These are phyloP conservation scores for Haplosporangium sp. DNA, from an alignment of 371 early-diverging fungal species.

Conservation along the genomic window DNA sequence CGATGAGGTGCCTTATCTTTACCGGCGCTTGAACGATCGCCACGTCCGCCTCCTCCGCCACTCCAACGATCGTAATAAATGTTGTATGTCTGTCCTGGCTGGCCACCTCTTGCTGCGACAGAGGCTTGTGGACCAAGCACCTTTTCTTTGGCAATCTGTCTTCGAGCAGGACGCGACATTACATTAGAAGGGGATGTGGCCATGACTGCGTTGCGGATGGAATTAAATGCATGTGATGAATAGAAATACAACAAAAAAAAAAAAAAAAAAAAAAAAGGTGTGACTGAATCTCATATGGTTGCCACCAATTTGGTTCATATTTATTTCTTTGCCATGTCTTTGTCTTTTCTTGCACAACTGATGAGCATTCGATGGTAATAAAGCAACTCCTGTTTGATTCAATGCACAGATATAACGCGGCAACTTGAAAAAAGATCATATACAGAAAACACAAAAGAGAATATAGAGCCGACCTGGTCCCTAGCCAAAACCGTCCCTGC, in stretches of 20 bases:
- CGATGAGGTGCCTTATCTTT: constrained; percentile 70
- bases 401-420: too few species aligned
- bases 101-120: neutral
- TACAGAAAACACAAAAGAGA: neutral
- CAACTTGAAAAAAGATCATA: neutral
- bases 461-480: neutral
- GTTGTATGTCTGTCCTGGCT: constrained; percentile 66
- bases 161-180: constrained; percentile 39
- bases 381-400: too few species aligned
- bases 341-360: too few species aligned
- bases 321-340: too few species aligned
- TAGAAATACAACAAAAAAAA: too few species aligned
- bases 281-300: too few species aligned
- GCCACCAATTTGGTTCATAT: too few species aligned
- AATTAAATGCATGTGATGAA: too few species aligned
- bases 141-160: constrained; percentile 38
- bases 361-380: too few species aligned
- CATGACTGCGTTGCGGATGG: too few species aligned
- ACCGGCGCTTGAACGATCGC: constrained; percentile 5
- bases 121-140: constrained; percentile 29
- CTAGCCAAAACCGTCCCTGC: neutral
- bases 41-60: constrained; percentile 61
- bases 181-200: too few species aligned
- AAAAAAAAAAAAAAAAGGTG: too few species aligned
- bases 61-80: constrained; percentile 83